Percentiles rank a stretch among this genome's conserved stretches.
Evolutionary conservation across 768 basidiomycete species (phyloP).

Genomic region (Albatrellus ellisii): DNA sequence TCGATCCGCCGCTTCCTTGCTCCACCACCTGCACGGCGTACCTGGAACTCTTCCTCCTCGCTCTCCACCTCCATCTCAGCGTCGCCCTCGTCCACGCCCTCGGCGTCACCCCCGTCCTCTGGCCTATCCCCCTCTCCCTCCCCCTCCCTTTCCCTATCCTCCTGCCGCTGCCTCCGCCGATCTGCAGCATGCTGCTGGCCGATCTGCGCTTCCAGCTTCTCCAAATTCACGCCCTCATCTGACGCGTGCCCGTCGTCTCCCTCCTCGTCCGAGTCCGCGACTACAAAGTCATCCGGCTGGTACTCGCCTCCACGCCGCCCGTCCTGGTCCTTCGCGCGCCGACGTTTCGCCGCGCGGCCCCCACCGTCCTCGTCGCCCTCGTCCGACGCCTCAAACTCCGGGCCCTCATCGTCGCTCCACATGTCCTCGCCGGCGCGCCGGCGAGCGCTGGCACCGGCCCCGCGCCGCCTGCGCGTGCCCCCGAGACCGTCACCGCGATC

Average conservation of each 20-base stretch:
- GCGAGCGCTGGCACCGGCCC: conserved; percentile 12
- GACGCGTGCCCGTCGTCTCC: conserved; percentile 7
- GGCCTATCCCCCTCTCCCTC: conserved; percentile 16
- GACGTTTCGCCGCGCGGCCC: conserved; percentile 30
- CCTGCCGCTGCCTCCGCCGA: conserved; percentile 27
- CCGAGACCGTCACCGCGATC: conserved; percentile 35
- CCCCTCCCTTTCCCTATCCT: conserved; percentile 11
- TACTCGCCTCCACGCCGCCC: conserved; percentile 55
- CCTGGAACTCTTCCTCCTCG: conserved; percentile 53
- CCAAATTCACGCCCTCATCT: conserved; percentile 31
- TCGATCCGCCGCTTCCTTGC: conserved; percentile 44
- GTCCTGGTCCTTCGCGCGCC: conserved; percentile 22
- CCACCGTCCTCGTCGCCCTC: conserved; percentile 24
- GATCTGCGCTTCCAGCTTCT: conserved; percentile 60
- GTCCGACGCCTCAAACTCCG: conserved; percentile 21
- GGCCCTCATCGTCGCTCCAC: conserved; percentile 62
- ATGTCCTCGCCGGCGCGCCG: conserved; percentile 24
- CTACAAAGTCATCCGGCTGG: conserved; percentile 77
- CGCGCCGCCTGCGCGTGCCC: conserved; percentile 34
- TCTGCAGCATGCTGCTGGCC: conserved; percentile 40
- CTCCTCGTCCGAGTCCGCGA: conserved; percentile 69
- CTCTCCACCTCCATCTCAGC: conserved; percentile 65
- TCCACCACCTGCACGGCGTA: conserved; percentile 36
- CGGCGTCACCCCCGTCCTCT: conserved; percentile 19
- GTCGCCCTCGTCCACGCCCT: conserved; percentile 23